Conservation (phyloP, 2,329 filamentous ascomycete genomes). For the Microsporum ferrugineum region DNA sequence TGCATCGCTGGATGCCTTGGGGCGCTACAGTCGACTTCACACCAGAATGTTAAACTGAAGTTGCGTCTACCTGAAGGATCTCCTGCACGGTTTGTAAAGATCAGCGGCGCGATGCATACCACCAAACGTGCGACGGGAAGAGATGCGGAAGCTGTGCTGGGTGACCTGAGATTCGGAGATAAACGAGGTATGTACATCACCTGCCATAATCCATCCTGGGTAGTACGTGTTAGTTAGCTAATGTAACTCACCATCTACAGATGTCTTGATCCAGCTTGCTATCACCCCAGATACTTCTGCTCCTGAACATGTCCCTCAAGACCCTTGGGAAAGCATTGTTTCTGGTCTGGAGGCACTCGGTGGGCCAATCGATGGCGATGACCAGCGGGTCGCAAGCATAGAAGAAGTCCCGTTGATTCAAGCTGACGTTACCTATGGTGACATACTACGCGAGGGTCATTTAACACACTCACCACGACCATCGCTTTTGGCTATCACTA, state of each 20-base stretch:
- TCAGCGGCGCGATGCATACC: slow-evolving; percentile 88
- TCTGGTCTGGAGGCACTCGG: slow-evolving; percentile 89
- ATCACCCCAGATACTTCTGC: slow-evolving; percentile 75
- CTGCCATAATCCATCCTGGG: neutral
- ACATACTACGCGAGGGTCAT: slow-evolving; percentile 80
- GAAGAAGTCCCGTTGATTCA: slow-evolving; percentile 94
- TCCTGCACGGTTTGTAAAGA: slow-evolving; percentile 96
- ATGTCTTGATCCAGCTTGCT: slow-evolving; percentile 86
- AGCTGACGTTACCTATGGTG: slow-evolving; percentile 85
- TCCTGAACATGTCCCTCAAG: slow-evolving; percentile 77
- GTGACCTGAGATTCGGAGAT: slow-evolving; percentile 88
- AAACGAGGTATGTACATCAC: slow-evolving; percentile 49
- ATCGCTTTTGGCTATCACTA: slow-evolving; percentile 86
- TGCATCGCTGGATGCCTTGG: slow-evolving; percentile 89
- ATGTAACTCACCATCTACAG: slow-evolving; percentile 31
- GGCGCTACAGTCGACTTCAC: slow-evolving; percentile 84
- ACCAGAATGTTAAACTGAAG: slow-evolving; percentile 95
- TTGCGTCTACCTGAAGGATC: slow-evolving; percentile 89
- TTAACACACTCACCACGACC: slow-evolving; percentile 77
- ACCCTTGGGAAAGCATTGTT: slow-evolving; percentile 94
- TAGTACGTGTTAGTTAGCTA: neutral
- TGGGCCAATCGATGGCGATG: slow-evolving; percentile 74
- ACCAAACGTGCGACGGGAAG: slow-evolving; percentile 91
- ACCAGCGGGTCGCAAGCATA: slow-evolving; percentile 69
- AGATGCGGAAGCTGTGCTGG: slow-evolving; percentile 83